Base-by-base conservation (phyloP, 2,329 filamentous ascomycete species). In the Stachybotrys echinatus region DNA sequence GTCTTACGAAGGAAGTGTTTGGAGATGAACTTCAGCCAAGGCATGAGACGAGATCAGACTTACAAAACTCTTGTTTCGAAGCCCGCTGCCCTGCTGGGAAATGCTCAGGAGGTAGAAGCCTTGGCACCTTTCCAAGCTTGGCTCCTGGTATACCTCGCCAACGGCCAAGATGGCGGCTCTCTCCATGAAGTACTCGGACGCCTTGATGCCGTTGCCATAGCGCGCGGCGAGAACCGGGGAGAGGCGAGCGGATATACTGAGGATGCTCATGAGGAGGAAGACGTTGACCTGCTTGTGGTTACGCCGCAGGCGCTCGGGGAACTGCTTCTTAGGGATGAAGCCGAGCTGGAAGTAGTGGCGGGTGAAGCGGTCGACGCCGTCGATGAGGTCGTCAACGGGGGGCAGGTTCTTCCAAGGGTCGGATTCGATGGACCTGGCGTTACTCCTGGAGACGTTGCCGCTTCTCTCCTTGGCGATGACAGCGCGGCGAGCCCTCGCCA, bases 21-120 rank as follows among this genome's bases (percentile, higher is more conserved):
- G n/a, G n/a, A n/a, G n/a, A n/a, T n/a, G n/a, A 7, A 38, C 34
- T 22, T 50, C 6, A 22, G 4, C 23, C 3, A 38, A 10, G 22
- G 19, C n/a, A 44, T 14, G 20, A 14, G 18, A 3, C 38, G 3
- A 6, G 20, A 21, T 34, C 8, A 17, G 19, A 66, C 77, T 58
- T 61, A 81, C 78, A 55, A 77, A 79, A 61, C 79, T 82, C 48
- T 68, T 70, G 47, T 79, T 77, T 39, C 71, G 74, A 54, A 76
- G 65, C 0, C 76, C 79, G 48, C 74, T 79, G 14, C 78, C 78
- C 58, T 82, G 79, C 54, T 83, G 79, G 5, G 79, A 78, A 49
- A 83, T 75, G 56, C 77, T 80, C 17, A 83, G 65, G 4, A 83
- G 63, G 54, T 81, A 82, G 52, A 83, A 83, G 1, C 74, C 79